Evolutionary conservation across 805 yeast species (phyloP), one percentile per base, ranked within the genome.

Genomic region (Myxozyma vanderwaltii): DNA sequence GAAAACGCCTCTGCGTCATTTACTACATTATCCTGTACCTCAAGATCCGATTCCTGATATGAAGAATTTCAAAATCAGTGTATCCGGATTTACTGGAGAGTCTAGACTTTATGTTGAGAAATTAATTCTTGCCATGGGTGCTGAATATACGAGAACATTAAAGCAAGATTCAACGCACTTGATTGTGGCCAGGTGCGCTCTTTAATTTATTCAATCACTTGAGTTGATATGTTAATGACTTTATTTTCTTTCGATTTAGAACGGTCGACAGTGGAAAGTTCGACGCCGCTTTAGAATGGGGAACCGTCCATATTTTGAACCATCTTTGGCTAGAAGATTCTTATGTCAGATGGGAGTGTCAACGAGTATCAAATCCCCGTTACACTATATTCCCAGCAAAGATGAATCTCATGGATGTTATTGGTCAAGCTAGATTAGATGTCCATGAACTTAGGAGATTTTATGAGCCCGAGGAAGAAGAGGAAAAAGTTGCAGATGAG

Each of bases 241-340:
- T 23, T 7, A 44, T 24, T 44, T 6, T 13, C 15, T 44, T 23
- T 44, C 15, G 35, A 31, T 13, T 17, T 17, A 43, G 48, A 43
- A 26, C 43, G 10, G 15, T 38, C 12, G 33, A 43, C 24, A 44
- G 26, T 24, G 82, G 80, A 56, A 92, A 92, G 73, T 89, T 81
- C 68, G 81, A 79, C 10, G 89, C 91, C 17, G 95, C 94, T 0
- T 70, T 76, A 36, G 79, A 79, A 61, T 91, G 97, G 96, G 51
- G 51, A 13, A 70, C 71, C 7, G 74, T 89, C 23, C 78, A 79
- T 31, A 76, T 86, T 1, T 85, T 89, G 0, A 91, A 88, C 68
- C 96, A 90, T 72, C 69, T 85, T 13, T 92, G 99, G 99, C 73
- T 92, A 13, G 98, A 92, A 69, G 91, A 88, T 55, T 81, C 90